Evolutionary conservation across 163 green algal genomes (phyloP).

Genomic region (Chlamydomonas reinhardtii): DNA sequence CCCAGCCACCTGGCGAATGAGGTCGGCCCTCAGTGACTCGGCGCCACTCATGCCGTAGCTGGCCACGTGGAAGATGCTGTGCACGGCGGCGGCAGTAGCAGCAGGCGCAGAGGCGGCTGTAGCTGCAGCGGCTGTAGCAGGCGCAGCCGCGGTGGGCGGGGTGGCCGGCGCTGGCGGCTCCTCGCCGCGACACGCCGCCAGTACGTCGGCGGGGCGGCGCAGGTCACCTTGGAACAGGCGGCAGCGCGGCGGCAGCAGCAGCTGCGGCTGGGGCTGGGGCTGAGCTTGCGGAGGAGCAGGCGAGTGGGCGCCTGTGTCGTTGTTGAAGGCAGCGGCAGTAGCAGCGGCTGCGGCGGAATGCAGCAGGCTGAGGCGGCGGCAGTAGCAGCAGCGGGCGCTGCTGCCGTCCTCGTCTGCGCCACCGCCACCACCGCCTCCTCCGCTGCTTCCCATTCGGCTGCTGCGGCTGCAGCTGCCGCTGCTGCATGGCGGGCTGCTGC

Average conservation of each 20-base stretch:
- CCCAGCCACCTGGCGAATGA: not conserved
- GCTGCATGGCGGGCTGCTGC: not conserved
- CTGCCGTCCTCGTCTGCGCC: not conserved
- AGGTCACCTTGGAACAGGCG: not conserved
- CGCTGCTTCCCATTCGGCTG: not conserved
- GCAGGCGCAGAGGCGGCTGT: too few species aligned
- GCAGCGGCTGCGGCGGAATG: too few species aligned
- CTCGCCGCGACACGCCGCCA: not conserved
- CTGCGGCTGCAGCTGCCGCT: not conserved
- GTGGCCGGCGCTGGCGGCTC: too few species aligned
- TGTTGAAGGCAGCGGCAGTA: not conserved
- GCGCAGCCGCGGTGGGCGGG: too few species aligned
- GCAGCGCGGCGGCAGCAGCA: not conserved
- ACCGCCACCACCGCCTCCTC: not conserved
- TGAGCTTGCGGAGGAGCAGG: too few species aligned
- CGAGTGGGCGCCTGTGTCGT: too few species aligned
- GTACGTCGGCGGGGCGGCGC: not conserved
- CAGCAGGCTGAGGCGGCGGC: too few species aligned
- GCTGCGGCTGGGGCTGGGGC: not conserved
- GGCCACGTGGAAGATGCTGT: slow-evolving; percentile 36
- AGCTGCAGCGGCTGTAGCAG: too few species aligned
- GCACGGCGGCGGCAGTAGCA: too few species aligned
- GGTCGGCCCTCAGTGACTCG: slow-evolving; percentile 19
- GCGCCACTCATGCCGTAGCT: slow-evolving; percentile 48
- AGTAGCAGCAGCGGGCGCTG: too few species aligned